Evolutionary conservation across 2,329 filamentous ascomycete genomes (phyloP), one percentile per base, ranked within the genome.

Genomic region (Immersiporthe knoxdaviesiana): DNA sequence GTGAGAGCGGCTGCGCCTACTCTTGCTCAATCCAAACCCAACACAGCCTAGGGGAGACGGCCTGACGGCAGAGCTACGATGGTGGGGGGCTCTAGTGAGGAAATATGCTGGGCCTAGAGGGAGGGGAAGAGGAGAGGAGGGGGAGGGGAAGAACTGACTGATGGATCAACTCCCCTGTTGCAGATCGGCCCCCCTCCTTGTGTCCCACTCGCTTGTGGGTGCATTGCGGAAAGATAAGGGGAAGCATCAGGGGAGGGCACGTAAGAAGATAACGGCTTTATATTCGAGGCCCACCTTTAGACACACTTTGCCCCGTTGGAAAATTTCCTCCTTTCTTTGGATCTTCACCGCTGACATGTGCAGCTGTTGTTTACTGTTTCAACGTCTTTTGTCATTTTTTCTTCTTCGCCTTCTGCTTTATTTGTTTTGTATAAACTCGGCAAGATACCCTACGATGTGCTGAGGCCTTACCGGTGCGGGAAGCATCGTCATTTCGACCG

Each of bases 391-490:
- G 5, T 39, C 11, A 2, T 39, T 16, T 12, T 30, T 41, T 30
- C 11, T 39, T 39, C 5, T 39, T 39, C 11, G 6, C 6, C 11
- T 12, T 39, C 16, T 18, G n/a, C 32, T n/a, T 32, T 7, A 16
- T 16, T 52, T 35, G 8, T 4, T 12, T 50, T 52, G 21, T 41
- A 50, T 65, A 47, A 21, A 52, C n/a, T 32, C 47, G 18, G 35
- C 4, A 58, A 35, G 12, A 56, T n/a, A 58, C 32, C 39, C 56
- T 69, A 71, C 60, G 61, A 71, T 71, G 69, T 71, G 69, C 69
- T 71, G 69, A 71, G 69, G 44, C n/a, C 52, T 66, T 27, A 67
- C 16, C 68, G 70, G 67, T 69, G 70, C 70, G 67, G 67, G 70
- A 71, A 69, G 67, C 70, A 71, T 71, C 67, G 64, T 69, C 44